Percentiles rank a stretch among this genome's conserved stretches.
Evolutionary conservation across 306 rosid species (phyloP).

Genomic region (Ziziphus jujuba): DNA sequence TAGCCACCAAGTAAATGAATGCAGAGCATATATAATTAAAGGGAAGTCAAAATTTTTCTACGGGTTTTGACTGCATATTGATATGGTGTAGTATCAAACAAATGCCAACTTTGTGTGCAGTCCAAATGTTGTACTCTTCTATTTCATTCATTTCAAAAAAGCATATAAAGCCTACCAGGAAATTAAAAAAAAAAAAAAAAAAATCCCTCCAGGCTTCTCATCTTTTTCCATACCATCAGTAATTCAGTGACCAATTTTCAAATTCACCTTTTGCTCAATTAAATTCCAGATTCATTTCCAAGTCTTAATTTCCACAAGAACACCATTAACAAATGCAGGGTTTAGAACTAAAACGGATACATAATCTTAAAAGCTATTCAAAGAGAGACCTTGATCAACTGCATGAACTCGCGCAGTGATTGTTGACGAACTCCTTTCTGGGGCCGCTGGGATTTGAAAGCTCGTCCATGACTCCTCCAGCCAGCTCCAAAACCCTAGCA

Average conservation of each 20-base stretch:
- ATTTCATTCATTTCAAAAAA: no score
- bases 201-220: no score
- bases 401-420: slow-evolving; percentile 83
- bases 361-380: background rate
- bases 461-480: slow-evolving; percentile 91
- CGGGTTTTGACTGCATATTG: no score
- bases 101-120: no score
- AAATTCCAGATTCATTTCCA: background rate
- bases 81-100: no score
- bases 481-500: slow-evolving; percentile 82
- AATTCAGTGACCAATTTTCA: background rate
- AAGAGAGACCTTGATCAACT: slow-evolving; percentile 70
- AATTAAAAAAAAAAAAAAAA: no score
- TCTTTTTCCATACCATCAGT: slow-evolving; percentile 1
- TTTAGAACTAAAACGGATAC: background rate
- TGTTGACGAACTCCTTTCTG: slow-evolving; percentile 69
- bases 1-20: no score
- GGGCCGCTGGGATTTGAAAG: slow-evolving; percentile 78
- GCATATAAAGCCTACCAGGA: no score
- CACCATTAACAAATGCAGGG: background rate
- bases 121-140: no score
- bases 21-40: no score
- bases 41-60: no score
- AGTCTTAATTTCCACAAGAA: background rate
- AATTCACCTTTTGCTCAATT: background rate